Percentiles rank a stretch among this genome's conserved stretches.
Conservation (phyloP, 768 basidiomycete genomes). For the Suillus paluster region DNA sequence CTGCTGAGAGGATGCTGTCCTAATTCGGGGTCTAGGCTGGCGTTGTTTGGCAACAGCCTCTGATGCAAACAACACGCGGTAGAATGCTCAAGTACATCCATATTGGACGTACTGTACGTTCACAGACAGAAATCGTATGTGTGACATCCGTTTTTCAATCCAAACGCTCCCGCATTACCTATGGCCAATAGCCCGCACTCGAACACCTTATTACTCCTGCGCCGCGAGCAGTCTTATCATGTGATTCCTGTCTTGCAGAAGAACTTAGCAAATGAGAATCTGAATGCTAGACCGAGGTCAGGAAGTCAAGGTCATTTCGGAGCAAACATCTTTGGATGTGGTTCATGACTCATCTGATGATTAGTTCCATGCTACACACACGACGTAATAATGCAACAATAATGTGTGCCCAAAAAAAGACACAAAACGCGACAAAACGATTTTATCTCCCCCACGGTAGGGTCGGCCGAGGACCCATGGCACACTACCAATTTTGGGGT, state of each 20-base stretch:
- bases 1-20: constrained; percentile 11
- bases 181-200: no score
- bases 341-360: not conserved
- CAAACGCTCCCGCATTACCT: no score
- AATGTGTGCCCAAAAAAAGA: no score
- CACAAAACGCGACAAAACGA: no score
- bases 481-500: not conserved
- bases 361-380: not conserved
- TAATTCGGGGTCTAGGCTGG: constrained; percentile 17
- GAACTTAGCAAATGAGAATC: not conserved
- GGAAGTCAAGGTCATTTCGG: not conserved
- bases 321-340: not conserved
- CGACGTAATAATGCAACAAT: not conserved
- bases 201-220: not conserved
- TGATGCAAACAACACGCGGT: constrained; percentile 41
- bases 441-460: not conserved
- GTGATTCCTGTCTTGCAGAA: not conserved
- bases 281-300: not conserved
- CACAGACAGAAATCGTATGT: not conserved
- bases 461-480: not conserved
- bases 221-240: not conserved
- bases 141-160: not conserved
- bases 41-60: constrained; percentile 45
- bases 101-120: not conserved
- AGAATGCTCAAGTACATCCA: no score